Evolutionary conservation across 306 rosid genomes (phyloP), one percentile per base, ranked within the genome.

Genomic region (Trichosanthes truncata): DNA sequence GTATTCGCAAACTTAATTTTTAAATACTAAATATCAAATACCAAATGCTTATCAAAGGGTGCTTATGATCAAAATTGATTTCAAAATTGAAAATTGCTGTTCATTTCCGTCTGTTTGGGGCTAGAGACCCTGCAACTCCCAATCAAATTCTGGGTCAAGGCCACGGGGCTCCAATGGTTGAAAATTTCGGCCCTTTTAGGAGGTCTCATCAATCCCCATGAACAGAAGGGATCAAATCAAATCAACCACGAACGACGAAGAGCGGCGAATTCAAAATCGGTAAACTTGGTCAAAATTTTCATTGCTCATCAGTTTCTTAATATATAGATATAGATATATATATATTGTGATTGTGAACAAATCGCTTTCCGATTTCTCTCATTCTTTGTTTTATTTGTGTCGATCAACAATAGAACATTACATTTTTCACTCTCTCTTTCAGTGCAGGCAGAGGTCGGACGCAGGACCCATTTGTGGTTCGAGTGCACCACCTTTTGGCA

Each of bases 361-460:
- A 72, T 72, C 77, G n/a, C 57, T 72, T 72, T 45, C 59, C 2
- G 4, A 72, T 72, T 14, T 72, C 57, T 72, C 40, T 25, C 21
- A 15, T 14, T 72, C 33, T 26, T 23, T 46, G 20, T 46, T 25
- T 72, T 41, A 17, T 20, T 60, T 31, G 45, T 18, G 59, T 86
- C 84, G 88, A 59, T 86, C 84, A 89, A 59, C 97, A 91, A 85
- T 89, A 89, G 80, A 91, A 91, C 93, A 91, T 89, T 2, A 89
- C 97, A 75, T 78, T 91, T 84, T 89, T 91, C 69, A 89, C 91
- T 69, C 90, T 91, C 81, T 88, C 97, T 84, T 91, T 89, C 56
- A 91, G 82, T 60, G 97, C 90, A 56, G 97, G 97, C 35, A 91
- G 74, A 41, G 97, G 93, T 76, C 88, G 83, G 40, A 91, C 97